phyloP scores from a whole-genome alignment of 768 basidiomycete species.

The Chalciporus piperatus region DNA sequence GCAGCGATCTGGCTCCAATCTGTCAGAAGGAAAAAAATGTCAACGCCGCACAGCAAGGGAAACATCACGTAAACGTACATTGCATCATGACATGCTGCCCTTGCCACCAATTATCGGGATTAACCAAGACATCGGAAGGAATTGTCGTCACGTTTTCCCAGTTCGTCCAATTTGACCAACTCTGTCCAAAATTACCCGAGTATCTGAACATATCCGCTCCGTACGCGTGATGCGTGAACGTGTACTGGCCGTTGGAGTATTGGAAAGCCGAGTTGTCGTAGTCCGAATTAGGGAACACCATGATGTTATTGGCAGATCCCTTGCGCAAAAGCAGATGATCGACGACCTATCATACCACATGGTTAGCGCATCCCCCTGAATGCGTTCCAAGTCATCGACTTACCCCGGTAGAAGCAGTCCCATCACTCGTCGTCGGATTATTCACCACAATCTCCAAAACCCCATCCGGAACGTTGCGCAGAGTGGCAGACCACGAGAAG shows the following conservation, averaged over 20 bases:
- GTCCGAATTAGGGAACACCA: slow-evolving; percentile 85
- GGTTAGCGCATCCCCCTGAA: background rate
- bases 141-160: slow-evolving; percentile 77
- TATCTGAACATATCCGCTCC: slow-evolving; percentile 90
- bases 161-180: slow-evolving; percentile 76
- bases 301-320: slow-evolving; percentile 68
- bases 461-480: slow-evolving; percentile 77
- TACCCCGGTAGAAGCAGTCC: slow-evolving; percentile 55
- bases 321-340: slow-evolving; percentile 84
- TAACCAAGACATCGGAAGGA: slow-evolving; percentile 52
- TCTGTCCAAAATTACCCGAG: slow-evolving; percentile 81
- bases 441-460: slow-evolving; percentile 70
- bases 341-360: slow-evolving; percentile 39
- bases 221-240: slow-evolving; percentile 75
- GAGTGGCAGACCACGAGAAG: slow-evolving; percentile 74
- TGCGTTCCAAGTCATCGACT: slow-evolving; percentile 19
- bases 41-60: background rate
- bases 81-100: slow-evolving; percentile 88
- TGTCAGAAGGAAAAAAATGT: slow-evolving; percentile 25
- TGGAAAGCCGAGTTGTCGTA: slow-evolving; percentile 65
- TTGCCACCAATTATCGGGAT: slow-evolving; percentile 58
- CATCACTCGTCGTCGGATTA: slow-evolving; percentile 45
- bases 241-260: slow-evolving; percentile 60
- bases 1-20: slow-evolving; percentile 75
- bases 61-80: slow-evolving; percentile 47